Base-by-base conservation (phyloP, 1,284 basidiomycete genomes). In the Athelia psychrophila region DNA sequence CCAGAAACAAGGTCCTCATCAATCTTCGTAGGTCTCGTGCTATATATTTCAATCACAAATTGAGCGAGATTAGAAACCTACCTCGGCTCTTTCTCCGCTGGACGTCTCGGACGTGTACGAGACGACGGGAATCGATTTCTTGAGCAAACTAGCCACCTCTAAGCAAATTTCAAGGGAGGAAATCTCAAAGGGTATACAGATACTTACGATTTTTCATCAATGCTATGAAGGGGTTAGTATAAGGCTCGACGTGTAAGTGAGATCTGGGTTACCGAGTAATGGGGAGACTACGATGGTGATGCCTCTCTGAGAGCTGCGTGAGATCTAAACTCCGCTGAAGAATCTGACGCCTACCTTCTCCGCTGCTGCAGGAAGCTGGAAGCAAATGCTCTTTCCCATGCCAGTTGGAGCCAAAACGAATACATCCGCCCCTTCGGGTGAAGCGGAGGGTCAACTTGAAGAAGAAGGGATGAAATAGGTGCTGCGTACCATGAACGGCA, bases 321-420 rank as follows among this genome's bases (percentile, higher is more conserved):
- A 50, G 24, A 40, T 36, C 25, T 8, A 42, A 47, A 38, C n/a
- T 44, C 48, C 1, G 42, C 5, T 25, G 24, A 3, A 36, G 44
- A 3, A 2, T 16, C 15, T 5, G 38, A 44, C n/a, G 50, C 64
- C 30, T 56, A 84, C 84, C 49, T 81, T 75, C 44, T 80, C 80
- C 1, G 85, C 84, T 18, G 89, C 72, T 0, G 92, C 92, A 24
- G 93, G 92, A 10, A 94, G 75, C 68, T 95, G 93, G 61, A 94
- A 95, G 67, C 92, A 95, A 3, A 95, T 62, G 57, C 91, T 90
- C 87, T 95, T 95, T 24, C 92, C 92, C 79, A 93, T 86, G 2
- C 93, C 92, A 2, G 92, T 95, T 0, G 93, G 91, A 8, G 92
- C 92, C 2, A 94, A 78, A 4, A 94, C 89, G 44, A 93, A 78